Evolutionary conservation across 2,329 filamentous ascomycete species (phyloP), one percentile per base, ranked within the genome.

Genomic region (Penicillium sp.): DNA sequence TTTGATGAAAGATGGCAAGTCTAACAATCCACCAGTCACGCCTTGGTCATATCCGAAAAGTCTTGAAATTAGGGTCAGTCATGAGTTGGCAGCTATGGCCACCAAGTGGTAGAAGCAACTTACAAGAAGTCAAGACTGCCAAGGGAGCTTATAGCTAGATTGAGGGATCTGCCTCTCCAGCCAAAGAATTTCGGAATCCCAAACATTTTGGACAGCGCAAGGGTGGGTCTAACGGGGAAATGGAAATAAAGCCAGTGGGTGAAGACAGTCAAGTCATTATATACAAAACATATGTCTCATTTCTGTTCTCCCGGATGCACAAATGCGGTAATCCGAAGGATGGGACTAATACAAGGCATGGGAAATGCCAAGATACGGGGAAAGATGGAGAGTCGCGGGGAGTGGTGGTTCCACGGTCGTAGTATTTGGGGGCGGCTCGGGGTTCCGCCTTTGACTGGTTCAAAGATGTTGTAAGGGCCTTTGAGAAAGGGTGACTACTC

Each of bases 1-100:
- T 38, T 67, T 71, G 45, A 65, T 66, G 54, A 78, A 79, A 0
- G 71, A 71, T 0, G 66, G 63, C 5, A 78, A 61, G 13, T 74
- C 74, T 22, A 79, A 65, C 0, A 79, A 66, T 46, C 75, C 76
- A 27, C 76, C 75, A 22, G 75, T 73, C 1, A 78, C 70, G 66
- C 74, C 75, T 61, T 66, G 68, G 56, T 72, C 73, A 59, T 74
- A 75, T 55, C 73, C 72, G 42, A 75, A 75, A 31, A 68, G 66
- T 14, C 66, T 68, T 44, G 13, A 32, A 36, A 34, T 13, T 18
- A 1, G 11, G 5, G 52, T 67, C 47, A 65, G 60, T 48, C 31
- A n/a, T 32, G 22, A 38, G 39, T 36, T n/a, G 24, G 18, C 14
- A 7, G 62, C 53, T 22, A 40, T 44, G 9, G 40, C 21, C n/a